Base-by-base conservation (phyloP, 2,329 filamentous ascomycete genomes). In the Thermothelomyces thermophilus region DNA sequence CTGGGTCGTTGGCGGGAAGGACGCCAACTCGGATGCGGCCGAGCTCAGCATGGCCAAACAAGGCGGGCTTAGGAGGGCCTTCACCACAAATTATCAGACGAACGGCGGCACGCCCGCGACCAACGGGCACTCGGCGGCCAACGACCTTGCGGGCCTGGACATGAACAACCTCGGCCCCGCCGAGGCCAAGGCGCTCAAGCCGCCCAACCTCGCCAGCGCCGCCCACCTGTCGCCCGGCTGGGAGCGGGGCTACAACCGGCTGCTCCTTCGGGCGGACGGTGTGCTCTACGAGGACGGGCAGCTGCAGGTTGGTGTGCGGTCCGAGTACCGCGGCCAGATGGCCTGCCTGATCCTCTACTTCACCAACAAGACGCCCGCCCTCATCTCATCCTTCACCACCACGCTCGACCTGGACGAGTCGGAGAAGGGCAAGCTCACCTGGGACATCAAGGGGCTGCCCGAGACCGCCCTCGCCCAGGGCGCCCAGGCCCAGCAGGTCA, bases 1-100 rank as follows among this genome's bases (percentile, higher is more conserved):
- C 1, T 98, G 93, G 93, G 84, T 96, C 22, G 87, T 97, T n/a
- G 91, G 91, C 55, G 91, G 90, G 53, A 96, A 95, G 70, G 90
- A 94, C 64, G 91, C 90, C 50, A 96, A 96, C 64, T 74, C 82
- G 1, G 89, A 95, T 63, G 75, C 82, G 39, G 79, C 83, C 49
- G 90, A 95, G 65, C 80, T 95, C 52, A 82, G 80, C 56, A 79
- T 96, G 68, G 84, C 83, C 26, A 88, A 93, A 67, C 85, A 85
- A 54, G 83, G 84, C 10, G 87, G 87, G 11, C 76, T 96, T 50
- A 95, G 91, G 72, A 84, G 91, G 59, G 85, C 87, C 1, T 95
- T 96, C 63, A 95, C 83, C 57, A 76, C 56, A 1, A 76, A 78
- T 52, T 73, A 75, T 8, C 62, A 68, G 19, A 55, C 66, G n/a